Evolutionary conservation across 169 alveolate species (phyloP), one percentile per base, ranked within the genome.

Genomic region (Eimeria acervulina): DNA sequence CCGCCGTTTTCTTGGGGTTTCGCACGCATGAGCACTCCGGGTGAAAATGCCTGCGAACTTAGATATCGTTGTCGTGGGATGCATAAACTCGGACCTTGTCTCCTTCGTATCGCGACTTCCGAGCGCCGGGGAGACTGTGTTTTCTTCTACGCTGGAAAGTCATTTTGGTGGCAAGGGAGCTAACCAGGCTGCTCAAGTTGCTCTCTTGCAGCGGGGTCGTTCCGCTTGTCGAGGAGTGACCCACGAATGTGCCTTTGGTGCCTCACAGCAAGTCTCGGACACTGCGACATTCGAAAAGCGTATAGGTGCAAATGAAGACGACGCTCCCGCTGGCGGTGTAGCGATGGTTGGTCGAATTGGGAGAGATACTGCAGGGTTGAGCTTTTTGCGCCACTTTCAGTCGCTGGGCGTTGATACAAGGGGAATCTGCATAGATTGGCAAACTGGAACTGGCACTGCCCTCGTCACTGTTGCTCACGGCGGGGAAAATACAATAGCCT

Each of bases 141-240:
- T 85, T 38, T 94, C 94, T 47, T 28, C 38, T 21, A 17, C 52
- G 31, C 33, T 93, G n/a, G 95, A 51, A 66, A 85, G 66, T 36
- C 63, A 66, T 76, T 84, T 33, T 80, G 97, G 97, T 31, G 97
- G 97, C 74, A 96, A 96, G 70, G 97, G 95, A 26, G 96, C 96
- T 42, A 96, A 96, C 88, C 96, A 90, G 63, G 97, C 97, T 36
- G 97, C 95, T 31, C 96, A 93, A 66, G 96, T 94, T 33, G 96
- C 96, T 33, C 94, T 90, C 44, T 68, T 95, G 38, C 28, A 36
- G 88, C 74, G n/a, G 26, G 7, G 81, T 38, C 33, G 74, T 26
- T 19, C 83, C 23, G 36, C 76, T 0, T 2, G 31, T 28, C 36
- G 15, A 28, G 40, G 28, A n/a, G 87, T 61, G 31, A 52, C 66